Base-by-base conservation (phyloP, 345 rosid species). In the Gossypium herbaceum region DNA sequence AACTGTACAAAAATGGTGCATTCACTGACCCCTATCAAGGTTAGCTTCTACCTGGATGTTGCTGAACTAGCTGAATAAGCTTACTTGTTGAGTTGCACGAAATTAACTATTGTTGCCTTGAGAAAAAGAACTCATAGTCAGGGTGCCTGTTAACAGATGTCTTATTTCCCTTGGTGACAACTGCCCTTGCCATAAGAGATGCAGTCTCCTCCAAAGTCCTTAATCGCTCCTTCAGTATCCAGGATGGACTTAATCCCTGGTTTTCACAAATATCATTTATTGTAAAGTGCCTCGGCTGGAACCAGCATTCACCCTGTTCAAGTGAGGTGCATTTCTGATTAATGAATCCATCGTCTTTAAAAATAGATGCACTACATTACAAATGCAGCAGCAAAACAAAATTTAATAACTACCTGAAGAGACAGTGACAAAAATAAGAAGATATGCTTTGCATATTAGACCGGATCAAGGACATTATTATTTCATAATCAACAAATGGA, bases 231-330 rank as follows among this genome's bases (percentile, higher is more conserved):
- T 77, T 80, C 57, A 88, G 81, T 72, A 88, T 78, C 59, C 55
- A 65, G n/a, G 80, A 76, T 9, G 82, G 70, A 60, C 72, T 78
- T 66, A 82, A 73, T 63, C 75, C n/a, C 20, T 55, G 48, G 60
- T 9, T 78, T 76, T 74, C 79, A 12, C 61, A n/a, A 22, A 48
- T 29, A 43, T 73, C 80, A 65, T 62, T 75, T 22, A 41, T 24
- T 7, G 73, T 54, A 51, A 78, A 75, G 55, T 76, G 79, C 77
- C 81, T 78, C 51, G 74, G 77, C 73, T 80, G 82, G 78, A 88
- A 86, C 91, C 89, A 88, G 81, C 87, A 79, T 79, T 88, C 91
- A 70, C 79, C 79, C 91, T 88, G 84, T 57, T 55, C 81, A 76
- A 5, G 27, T 25, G 22, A 71, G 12, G 8, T 29, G 20, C 43